These are phyloP conservation scores for Talaromyces liani DNA, from an alignment of 495 filamentous ascomycete genomes.

Conservation along the genomic window DNA sequence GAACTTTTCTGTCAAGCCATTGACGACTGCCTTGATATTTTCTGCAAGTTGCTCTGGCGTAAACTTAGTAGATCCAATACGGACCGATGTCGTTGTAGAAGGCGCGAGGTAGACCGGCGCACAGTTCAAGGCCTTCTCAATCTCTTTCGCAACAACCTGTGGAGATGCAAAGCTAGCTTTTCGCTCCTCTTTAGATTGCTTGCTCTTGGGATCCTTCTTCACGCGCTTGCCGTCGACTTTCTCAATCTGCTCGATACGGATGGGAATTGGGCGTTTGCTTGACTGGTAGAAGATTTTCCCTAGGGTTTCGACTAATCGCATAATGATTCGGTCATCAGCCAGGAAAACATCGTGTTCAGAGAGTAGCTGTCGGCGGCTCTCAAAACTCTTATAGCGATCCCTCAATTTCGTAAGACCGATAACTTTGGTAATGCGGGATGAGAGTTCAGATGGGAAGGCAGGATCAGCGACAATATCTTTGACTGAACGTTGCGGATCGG, in stretches of 20 bases:
- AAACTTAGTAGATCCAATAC: constrained; percentile 65
- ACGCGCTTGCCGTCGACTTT: constrained; percentile 62
- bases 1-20: constrained; percentile 63
- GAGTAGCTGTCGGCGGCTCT: constrained; percentile 75
- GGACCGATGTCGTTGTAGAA: constrained; percentile 55
- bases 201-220: constrained; percentile 39
- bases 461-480: constrained; percentile 76
- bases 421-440: constrained; percentile 67
- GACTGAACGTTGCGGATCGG: constrained; percentile 79
- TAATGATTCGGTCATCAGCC: constrained; percentile 75
- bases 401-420: constrained; percentile 78
- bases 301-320: constrained; percentile 63
- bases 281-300: constrained; percentile 86
- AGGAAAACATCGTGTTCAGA: constrained; percentile 83
- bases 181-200: constrained; percentile 23
- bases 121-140: constrained; percentile 60
- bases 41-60: constrained; percentile 65
- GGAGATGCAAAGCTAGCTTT: constrained; percentile 38
- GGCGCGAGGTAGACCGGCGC: constrained; percentile 70
- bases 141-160: constrained; percentile 56
- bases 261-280: constrained; percentile 78
- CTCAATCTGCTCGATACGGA: constrained; percentile 58
- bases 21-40: constrained; percentile 68
- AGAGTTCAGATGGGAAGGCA: constrained; percentile 65
- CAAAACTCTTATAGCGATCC: constrained; percentile 78